phyloP scores from a whole-genome alignment of 2,329 filamentous ascomycete genomes.

The Elsinoe fawcettii region DNA sequence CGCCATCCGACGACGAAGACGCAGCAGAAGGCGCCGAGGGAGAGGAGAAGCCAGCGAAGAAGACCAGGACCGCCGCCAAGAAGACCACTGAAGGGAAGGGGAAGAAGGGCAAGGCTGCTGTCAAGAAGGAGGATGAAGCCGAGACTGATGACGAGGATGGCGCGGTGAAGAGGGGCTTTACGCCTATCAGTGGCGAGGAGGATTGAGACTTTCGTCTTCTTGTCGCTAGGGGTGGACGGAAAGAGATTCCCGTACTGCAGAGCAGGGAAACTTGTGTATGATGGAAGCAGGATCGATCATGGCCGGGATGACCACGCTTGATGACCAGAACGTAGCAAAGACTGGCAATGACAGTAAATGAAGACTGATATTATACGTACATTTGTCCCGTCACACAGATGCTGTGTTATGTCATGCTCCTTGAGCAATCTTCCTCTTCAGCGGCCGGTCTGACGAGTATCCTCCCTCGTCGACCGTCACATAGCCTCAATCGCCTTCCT shows the following conservation, averaged over 20 bases:
- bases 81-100: not conserved
- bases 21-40: not conserved
- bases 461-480: conserved; percentile 26
- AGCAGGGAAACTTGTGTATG: too few species aligned
- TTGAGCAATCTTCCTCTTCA: not conserved
- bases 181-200: conserved; percentile 5
- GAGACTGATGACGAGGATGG: not conserved
- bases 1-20: not conserved
- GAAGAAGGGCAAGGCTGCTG: conserved; percentile 1
- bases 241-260: too few species aligned
- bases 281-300: too few species aligned
- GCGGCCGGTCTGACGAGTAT: too few species aligned
- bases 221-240: too few species aligned
- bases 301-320: not conserved
- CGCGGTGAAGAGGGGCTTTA: not conserved
- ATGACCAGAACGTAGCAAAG: not conserved
- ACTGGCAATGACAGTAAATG: not conserved
- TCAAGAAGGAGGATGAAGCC: conserved; percentile 2
- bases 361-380: not conserved
- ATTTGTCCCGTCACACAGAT: not conserved
- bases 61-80: not conserved
- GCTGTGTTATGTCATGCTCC: not conserved
- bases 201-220: not conserved
- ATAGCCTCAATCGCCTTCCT: conserved; percentile 49
- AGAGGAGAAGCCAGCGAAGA: not conserved